Evolutionary conservation across 2,329 filamentous ascomycete genomes (phyloP), one percentile per base, ranked within the genome.

Genomic region (Emydomyces testavorans): DNA sequence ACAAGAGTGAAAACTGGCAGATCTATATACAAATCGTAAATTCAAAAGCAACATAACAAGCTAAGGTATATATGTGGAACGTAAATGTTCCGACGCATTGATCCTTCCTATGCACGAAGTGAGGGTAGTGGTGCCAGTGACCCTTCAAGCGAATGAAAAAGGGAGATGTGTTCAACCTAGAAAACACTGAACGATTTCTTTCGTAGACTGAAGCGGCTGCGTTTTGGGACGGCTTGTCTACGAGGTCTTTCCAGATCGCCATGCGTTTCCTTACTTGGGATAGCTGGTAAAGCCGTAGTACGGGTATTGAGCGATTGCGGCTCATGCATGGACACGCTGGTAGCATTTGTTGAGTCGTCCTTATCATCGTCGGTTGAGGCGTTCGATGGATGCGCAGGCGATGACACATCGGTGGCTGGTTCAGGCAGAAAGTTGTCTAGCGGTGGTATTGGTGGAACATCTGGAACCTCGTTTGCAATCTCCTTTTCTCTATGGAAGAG

Each of bases 171-270:
- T 26, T 20, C 18, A 55, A 53, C 60, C 49, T 57, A 56, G 42
- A 60, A 54, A 50, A 67, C 61, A 54, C 61, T 67, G 48, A 69
- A 70, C 5, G 64, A 67, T 53, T 68, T 71, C 55, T 68, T 70
- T 41, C 65, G 58, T 47, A 71, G 56, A 46, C 65, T 68, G 56
- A 71, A 71, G 32, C 64, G 64, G 52, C 63, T 66, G 58, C 62
- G 68, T 53, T 60, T 62, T 3, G 42, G 28, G 36, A 53, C 24
- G 41, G 44, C 29, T 49, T 40, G 24, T 52, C 49, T 4, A 5
- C 2, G 29, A 15, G 32, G 35, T 6, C 16, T 29, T 24, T 39
- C 11, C 18, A 24, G 35, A 26, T 32, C 21, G 10, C 15, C 36
- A 3, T 10, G 18, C 4, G 13, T 34, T 7, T 28, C 29, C 6